These are phyloP conservation scores for Phoma herbarum DNA, from an alignment of 2,329 filamentous ascomycete species.

Conservation along the genomic window DNA sequence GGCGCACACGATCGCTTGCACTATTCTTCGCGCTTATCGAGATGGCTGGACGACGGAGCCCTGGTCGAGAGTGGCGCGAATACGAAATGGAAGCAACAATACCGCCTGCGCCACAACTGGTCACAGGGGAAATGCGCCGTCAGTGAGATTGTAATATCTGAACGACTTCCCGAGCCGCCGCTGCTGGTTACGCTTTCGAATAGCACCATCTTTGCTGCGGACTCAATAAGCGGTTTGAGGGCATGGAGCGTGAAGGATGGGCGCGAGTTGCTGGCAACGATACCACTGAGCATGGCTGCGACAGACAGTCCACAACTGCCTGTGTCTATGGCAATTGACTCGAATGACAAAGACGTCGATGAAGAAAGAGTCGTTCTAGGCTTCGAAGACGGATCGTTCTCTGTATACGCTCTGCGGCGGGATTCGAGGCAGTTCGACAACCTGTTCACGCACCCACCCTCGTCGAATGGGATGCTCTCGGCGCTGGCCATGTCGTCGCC, in stretches of 20 bases:
- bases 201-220: constrained; percentile 80
- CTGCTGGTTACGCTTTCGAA: constrained; percentile 80
- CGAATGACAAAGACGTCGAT: constrained; percentile 39
- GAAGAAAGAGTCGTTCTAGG: constrained; percentile 47
- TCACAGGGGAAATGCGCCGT: constrained; percentile 80
- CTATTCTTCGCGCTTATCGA: constrained; percentile 65
- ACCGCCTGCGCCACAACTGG: constrained; percentile 92
- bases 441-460: constrained; percentile 68
- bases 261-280: constrained; percentile 66
- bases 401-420: constrained; percentile 70
- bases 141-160: constrained; percentile 74
- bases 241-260: constrained; percentile 75
- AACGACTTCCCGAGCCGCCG: constrained; percentile 62
- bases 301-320: constrained; percentile 53
- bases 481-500: constrained; percentile 77
- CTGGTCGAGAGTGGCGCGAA: constrained; percentile 60
- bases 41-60: constrained; percentile 69
- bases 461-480: constrained; percentile 71
- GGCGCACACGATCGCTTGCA: constrained; percentile 51
- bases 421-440: constrained; percentile 55
- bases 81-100: constrained; percentile 87
- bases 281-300: constrained; percentile 32
- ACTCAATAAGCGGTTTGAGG: constrained; percentile 73
- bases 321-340: constrained; percentile 72
- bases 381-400: constrained; percentile 61